Evolutionary conservation across 2,329 filamentous ascomycete species (phyloP).

Genomic region (Aureobasidium pullulans): DNA sequence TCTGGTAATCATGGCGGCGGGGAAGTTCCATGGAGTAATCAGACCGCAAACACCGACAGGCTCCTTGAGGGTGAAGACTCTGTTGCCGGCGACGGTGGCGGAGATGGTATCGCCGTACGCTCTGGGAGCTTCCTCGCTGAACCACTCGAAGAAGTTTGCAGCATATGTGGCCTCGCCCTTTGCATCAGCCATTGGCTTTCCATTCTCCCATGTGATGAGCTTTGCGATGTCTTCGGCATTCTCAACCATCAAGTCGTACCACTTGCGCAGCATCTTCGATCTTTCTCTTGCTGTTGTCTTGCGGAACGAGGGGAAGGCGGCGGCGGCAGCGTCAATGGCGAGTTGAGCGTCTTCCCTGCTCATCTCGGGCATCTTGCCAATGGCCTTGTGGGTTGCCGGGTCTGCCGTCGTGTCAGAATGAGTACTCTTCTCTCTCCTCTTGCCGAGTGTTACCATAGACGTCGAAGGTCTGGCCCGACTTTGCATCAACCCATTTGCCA

Average conservation of each 20-base stretch:
- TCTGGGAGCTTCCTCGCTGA: conserved; percentile 68
- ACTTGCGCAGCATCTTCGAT: conserved; percentile 65
- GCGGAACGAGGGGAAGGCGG: conserved; percentile 65
- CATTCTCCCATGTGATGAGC: conserved; percentile 84
- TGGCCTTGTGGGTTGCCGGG: conserved; percentile 71
- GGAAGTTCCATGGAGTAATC: conserved; percentile 57
- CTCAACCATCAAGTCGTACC: conserved; percentile 73
- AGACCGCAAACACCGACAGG: conserved; percentile 77
- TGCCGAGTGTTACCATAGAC: conserved; percentile 44
- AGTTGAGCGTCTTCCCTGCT: conserved; percentile 65
- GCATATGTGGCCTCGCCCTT: conserved; percentile 66
- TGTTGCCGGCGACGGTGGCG: conserved; percentile 61
- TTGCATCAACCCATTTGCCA: conserved; percentile 81
- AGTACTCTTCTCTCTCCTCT: background rate
- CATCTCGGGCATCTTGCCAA: conserved; percentile 83
- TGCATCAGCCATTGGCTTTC: conserved; percentile 72
- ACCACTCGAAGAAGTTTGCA: conserved; percentile 73
- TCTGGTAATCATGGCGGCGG: conserved; percentile 32
- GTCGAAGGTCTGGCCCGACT: conserved; percentile 86
- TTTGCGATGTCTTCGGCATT: conserved; percentile 74
- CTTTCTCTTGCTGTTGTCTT: conserved; percentile 67
- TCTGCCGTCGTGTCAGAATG: conserved; percentile 43
- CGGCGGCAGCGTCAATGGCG: conserved; percentile 76
- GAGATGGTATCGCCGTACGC: conserved; percentile 69
- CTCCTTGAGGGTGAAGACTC: conserved; percentile 72